A percentile compares a stretch with the other conserved stretches of the same genome.
phyloP scores from a whole-genome alignment of 1,284 basidiomycete genomes.

The Sphagnurus paluster region DNA sequence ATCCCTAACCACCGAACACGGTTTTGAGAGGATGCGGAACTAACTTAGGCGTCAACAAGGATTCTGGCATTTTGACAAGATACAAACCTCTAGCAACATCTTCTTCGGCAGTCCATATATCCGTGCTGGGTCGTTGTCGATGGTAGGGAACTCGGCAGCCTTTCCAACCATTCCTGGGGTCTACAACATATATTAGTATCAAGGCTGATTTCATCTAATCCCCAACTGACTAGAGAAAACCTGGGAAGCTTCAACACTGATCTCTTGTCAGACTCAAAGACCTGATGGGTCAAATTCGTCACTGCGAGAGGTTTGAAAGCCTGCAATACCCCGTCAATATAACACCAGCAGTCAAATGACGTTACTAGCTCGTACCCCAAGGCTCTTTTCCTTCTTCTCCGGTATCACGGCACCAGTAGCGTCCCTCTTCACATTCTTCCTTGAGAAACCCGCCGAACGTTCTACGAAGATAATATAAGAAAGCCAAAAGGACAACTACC shows the following conservation, averaged over 20 bases:
- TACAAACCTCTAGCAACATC: constrained; percentile 60
- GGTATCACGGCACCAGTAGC: constrained; percentile 11
- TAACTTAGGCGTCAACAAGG: constrained; percentile 26
- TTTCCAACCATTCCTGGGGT: constrained; percentile 38
- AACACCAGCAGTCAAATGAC: background rate
- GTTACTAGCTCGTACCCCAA: constrained; percentile 20
- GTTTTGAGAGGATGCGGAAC: constrained; percentile 66
- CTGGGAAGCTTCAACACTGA: constrained; percentile 33
- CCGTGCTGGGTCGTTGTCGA: constrained; percentile 50
- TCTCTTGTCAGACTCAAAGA: constrained; percentile 34
- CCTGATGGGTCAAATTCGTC: constrained; percentile 30
- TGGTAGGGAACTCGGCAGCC: constrained; percentile 40
- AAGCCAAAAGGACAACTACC: background rate
- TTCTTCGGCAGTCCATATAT: constrained; percentile 69
- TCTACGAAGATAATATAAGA: background rate
- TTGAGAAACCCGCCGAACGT: constrained; percentile 5
- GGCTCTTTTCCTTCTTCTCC: constrained; percentile 29
- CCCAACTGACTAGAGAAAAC: constrained; percentile 41
- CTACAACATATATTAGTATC: background rate
- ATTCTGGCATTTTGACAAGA: background rate
- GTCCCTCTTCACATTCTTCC: constrained; percentile 11
- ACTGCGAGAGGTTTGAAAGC: constrained; percentile 38
- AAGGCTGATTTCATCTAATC: background rate
- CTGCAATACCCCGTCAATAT: constrained; percentile 24
- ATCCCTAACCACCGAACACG: constrained; percentile 66